Evolutionary conservation across 2,329 filamentous ascomycete genomes (phyloP).

Genomic region (Zymoseptoria ardabiliae): DNA sequence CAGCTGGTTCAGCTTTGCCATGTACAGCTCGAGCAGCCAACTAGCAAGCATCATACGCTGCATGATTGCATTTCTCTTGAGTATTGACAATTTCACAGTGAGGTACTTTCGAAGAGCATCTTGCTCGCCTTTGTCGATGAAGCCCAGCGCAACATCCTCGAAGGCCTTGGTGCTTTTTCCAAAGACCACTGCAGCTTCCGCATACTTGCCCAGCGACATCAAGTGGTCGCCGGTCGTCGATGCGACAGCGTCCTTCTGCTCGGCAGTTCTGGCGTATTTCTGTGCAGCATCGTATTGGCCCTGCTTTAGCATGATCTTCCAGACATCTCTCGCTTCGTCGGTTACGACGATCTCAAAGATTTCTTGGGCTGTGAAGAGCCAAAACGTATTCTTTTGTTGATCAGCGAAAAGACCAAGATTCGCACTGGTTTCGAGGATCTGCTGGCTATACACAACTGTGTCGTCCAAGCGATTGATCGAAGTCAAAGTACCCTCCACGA

Average conservation of each 20-base stretch:
- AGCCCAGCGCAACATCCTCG: conserved; percentile 84
- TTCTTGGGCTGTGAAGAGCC: conserved; percentile 85
- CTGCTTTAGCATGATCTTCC: conserved; percentile 83
- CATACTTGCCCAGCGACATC: conserved; percentile 69
- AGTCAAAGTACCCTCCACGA: conserved; percentile 76
- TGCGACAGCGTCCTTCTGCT: conserved; percentile 84
- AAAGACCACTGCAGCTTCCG: conserved; percentile 82
- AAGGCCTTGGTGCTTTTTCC: conserved; percentile 95
- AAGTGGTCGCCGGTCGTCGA: conserved; percentile 87
- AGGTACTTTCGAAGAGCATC: conserved; percentile 89
- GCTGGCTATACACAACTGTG: conserved; percentile 77
- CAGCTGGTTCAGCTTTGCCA: conserved; percentile 90
- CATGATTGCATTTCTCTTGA: conserved; percentile 81
- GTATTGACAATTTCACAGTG: conserved; percentile 69
- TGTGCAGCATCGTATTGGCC: conserved; percentile 85
- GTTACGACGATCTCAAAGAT: conserved; percentile 90
- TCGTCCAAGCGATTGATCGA: conserved; percentile 83
- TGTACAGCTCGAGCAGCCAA: conserved; percentile 93
- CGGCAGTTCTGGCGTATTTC: conserved; percentile 69
- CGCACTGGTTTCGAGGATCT: conserved; percentile 68
- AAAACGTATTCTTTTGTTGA: conserved; percentile 91
- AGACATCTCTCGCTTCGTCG: conserved; percentile 86
- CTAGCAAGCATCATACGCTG: conserved; percentile 91
- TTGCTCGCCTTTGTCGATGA: conserved; percentile 84
- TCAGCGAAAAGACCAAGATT: conserved; percentile 82